phyloP scores from a whole-genome alignment of 2,329 filamentous ascomycete genomes.

The Colletotrichum cereale region DNA sequence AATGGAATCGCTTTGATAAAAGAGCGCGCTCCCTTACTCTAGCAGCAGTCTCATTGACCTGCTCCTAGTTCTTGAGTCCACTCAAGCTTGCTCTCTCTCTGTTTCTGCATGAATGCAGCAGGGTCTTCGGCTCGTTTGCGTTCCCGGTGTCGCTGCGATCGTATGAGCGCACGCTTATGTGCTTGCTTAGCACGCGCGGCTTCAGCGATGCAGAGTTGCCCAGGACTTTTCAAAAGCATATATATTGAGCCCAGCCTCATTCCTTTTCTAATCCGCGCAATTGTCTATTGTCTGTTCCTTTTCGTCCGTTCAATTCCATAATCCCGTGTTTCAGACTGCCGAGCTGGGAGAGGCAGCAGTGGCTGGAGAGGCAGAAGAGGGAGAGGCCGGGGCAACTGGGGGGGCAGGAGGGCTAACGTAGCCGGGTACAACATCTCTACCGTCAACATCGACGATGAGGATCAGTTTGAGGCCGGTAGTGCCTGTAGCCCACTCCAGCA shows the following conservation, averaged over 20 bases:
- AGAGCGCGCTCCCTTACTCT: no score
- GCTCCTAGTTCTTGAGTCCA: no score
- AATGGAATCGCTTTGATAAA: no score
- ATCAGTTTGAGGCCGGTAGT: conserved; percentile 31
- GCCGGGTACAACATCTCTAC: background rate
- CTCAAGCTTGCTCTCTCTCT: no score
- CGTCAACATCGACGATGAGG: conserved; percentile 15
- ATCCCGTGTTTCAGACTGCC: background rate
- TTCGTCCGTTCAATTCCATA: background rate
- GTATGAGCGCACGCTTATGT: no score
- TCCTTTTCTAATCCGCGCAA: background rate
- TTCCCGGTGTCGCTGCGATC: no score
- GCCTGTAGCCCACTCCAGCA: conserved; percentile 26
- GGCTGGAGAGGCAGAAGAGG: background rate
- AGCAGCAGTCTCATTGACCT: no score
- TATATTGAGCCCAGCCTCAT: background rate
- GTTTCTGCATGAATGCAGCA: no score
- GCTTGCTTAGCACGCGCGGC: no score
- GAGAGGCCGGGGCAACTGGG: background rate
- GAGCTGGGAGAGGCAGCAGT: background rate
- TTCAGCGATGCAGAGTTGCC: no score
- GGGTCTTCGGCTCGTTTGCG: no score
- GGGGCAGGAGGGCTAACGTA: background rate
- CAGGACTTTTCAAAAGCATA: background rate
- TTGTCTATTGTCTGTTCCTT: background rate